Base-by-base conservation (phyloP, 148 eudicot species). In the Beta vulgaris region DNA sequence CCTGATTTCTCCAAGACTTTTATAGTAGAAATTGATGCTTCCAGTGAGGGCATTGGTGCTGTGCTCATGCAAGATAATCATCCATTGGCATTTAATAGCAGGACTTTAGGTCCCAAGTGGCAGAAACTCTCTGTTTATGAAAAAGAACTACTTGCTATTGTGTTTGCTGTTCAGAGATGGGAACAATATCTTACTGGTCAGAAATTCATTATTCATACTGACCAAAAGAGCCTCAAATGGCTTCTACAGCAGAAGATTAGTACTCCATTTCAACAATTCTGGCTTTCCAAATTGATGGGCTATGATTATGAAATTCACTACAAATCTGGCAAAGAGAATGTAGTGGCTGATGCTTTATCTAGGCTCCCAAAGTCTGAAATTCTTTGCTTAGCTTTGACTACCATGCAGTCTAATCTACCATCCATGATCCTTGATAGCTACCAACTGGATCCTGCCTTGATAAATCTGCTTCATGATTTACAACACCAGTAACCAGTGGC, bases 211-310 rank as follows among this genome's bases (percentile, higher is more conserved):
- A 68, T 76, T 2, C 61, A 26, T 7, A 75, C 60, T 1, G 83
- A 76, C 14, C 80, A 81, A 11, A 11, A 76, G 10, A 72, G 73
- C 15, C n/a, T 81, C 3, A 72, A 76, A 29, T 62, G 42, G 12
- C 14, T 81, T 0, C 7, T 81, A 10, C 48, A 39, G 1, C 76
- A 76, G 3, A 72, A 36, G 4, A 25, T 62, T 0, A 25, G 44
- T 2, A 59, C 64, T 0, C 37, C 65, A 0, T 28, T 72, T 1
- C 71, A 81, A 23, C 78, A 77, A 29, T 81, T 0, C 1, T 77
- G 43, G 84, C 78, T 2, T 36, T 23, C 60, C 2, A 55, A 55
- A 10, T 55, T 55, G 4, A 55, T 55, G 32, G 60, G 54, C 0
- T 49, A 5, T 16, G n/a, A 49, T 49, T 49, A 49, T 49, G 54